Evolutionary conservation across 129 eudicot species (phyloP).

Genomic region (Escallonia herrerae): DNA sequence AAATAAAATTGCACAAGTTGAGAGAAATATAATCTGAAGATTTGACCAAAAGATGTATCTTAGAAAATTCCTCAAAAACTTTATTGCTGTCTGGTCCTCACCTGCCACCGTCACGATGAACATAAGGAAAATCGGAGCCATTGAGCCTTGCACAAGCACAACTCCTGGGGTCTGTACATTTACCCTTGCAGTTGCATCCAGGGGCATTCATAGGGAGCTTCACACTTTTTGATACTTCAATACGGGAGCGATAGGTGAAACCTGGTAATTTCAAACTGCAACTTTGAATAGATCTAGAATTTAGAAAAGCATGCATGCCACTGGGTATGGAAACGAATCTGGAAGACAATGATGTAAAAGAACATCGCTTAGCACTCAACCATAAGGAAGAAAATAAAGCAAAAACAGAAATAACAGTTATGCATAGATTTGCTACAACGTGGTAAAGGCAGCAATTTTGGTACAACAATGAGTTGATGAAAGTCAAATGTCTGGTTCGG

Average conservation of each 20-base stretch:
- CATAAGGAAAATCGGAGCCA: conserved; percentile 85
- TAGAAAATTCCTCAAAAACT: neutral
- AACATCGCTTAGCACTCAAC: too few species aligned
- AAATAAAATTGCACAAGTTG: neutral
- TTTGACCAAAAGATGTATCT: neutral
- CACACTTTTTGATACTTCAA: conserved; percentile 41
- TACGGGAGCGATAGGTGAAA: conserved; percentile 40
- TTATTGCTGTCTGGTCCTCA: conserved; percentile 10
- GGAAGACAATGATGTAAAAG: too few species aligned
- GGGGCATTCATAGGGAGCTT: conserved; percentile 35
- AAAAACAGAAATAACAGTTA: too few species aligned
- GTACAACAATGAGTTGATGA: too few species aligned
- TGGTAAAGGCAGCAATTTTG: too few species aligned
- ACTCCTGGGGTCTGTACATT: conserved; percentile 50
- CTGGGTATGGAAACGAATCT: too few species aligned
- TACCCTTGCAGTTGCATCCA: conserved; percentile 74
- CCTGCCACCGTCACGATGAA: conserved; percentile 91
- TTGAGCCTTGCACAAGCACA: conserved; percentile 86
- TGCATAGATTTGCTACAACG: too few species aligned
- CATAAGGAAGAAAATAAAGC: too few species aligned
- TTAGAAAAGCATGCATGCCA: too few species aligned
- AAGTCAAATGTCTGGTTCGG: too few species aligned
- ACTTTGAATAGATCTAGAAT: too few species aligned
- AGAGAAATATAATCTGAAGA: neutral
- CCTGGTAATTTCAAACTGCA: conserved; percentile 24